phyloP scores from a whole-genome alignment of 1,139 yeast species.

The Suhomyces maxii region DNA sequence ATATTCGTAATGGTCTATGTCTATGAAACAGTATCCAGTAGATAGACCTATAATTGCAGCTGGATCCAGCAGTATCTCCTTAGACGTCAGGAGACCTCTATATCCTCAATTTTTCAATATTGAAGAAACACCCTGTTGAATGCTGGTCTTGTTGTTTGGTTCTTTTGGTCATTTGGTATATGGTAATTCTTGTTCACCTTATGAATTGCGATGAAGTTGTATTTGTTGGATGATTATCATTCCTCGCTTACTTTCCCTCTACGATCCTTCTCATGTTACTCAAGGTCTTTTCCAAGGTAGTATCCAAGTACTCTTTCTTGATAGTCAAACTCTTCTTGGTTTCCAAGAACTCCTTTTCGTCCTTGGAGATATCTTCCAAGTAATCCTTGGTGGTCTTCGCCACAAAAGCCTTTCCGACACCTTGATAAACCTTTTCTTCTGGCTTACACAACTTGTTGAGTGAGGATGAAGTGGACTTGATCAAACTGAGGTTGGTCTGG shows the following conservation, averaged over 20 bases:
- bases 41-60: too few species aligned
- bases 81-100: too few species aligned
- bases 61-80: too few species aligned
- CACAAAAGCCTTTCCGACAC: conserved; percentile 77
- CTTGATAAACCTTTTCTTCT: conserved; percentile 69
- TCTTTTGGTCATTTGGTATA: neutral
- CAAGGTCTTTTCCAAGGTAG: conserved; percentile 74
- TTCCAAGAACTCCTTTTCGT: conserved; percentile 56
- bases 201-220: neutral
- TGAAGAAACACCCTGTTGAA: too few species aligned
- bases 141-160: neutral
- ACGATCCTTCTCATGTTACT: conserved; percentile 59
- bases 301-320: conserved; percentile 70
- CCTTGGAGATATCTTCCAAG: conserved; percentile 47
- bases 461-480: conserved; percentile 57
- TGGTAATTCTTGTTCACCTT: neutral
- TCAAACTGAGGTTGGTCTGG: conserved; percentile 57
- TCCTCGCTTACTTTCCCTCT: conserved; percentile 14
- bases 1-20: too few species aligned
- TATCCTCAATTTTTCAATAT: too few species aligned
- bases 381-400: conserved; percentile 46
- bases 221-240: neutral
- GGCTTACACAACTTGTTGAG: conserved; percentile 41
- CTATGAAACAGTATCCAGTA: too few species aligned
- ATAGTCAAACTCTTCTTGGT: conserved; percentile 61